These are phyloP conservation scores for Geosiphon pyriformis DNA, from an alignment of 192 early-diverging fungal species.

Conservation along the genomic window DNA sequence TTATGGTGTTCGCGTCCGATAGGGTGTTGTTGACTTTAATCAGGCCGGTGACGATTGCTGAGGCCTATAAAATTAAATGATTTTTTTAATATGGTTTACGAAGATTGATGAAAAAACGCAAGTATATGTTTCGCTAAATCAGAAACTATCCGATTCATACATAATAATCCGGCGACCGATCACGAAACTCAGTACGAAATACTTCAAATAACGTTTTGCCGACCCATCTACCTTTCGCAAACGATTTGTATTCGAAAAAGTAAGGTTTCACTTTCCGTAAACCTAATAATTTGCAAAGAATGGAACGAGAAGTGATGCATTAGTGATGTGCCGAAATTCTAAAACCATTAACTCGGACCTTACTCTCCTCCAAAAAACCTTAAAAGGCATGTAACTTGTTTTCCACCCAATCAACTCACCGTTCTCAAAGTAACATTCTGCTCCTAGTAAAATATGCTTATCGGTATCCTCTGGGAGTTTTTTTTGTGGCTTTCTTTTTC, in stretches of 20 bases:
- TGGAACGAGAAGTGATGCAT: too few species aligned
- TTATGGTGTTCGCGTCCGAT: conserved; percentile 50
- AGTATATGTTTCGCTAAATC: not conserved
- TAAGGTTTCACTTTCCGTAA: conserved; percentile 86
- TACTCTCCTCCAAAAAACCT: too few species aligned
- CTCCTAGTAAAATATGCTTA: too few species aligned
- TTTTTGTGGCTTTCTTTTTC: too few species aligned
- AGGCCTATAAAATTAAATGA: conserved; percentile 32
- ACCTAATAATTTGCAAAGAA: conserved; percentile 36
- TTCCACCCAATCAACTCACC: too few species aligned
- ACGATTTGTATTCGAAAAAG: conserved; percentile 71
- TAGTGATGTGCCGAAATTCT: too few species aligned
- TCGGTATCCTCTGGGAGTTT: too few species aligned
- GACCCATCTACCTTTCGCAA: conserved; percentile 89
- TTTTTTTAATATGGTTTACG: not conserved
- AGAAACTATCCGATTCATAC: conserved; percentile 35
- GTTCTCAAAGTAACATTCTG: too few species aligned
- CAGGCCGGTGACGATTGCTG: conserved; percentile 75
- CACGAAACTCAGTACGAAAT: conserved; percentile 84
- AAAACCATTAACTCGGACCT: too few species aligned
- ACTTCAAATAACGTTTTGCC: conserved; percentile 70
- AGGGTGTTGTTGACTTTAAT: conserved; percentile 71
- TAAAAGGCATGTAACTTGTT: too few species aligned
- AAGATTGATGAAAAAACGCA: not conserved
- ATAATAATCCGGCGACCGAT: conserved; percentile 76